Conservation (phyloP, 225 moss, liverwort and hornwort genomes). For the Neckera pumila region DNA sequence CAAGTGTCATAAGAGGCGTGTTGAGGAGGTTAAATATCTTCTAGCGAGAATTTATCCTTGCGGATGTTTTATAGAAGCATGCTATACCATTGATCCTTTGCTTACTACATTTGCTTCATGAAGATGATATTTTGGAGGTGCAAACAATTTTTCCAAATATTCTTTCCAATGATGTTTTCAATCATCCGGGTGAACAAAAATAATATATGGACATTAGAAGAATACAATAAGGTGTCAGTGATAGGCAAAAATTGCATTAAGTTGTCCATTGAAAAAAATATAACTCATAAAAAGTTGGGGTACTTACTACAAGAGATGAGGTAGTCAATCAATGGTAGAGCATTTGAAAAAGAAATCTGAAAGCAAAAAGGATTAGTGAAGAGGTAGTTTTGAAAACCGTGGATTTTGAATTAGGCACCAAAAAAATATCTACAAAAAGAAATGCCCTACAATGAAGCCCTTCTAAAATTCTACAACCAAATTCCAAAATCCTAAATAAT, state of each 20-base stretch:
- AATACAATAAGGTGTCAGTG: not conserved
- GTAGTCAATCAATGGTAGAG: not conserved
- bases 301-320: accelerated
- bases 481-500: too few relatives aligned
- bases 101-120: not conserved
- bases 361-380: accelerated
- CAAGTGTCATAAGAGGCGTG: accelerated
- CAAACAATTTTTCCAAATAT: not conserved
- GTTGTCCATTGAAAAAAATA: not conserved
- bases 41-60: not conserved
- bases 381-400: not conserved
- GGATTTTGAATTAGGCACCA: not conserved
- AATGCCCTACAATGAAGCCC: not conserved
- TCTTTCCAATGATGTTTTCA: not conserved
- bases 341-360: accelerated
- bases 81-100: not conserved
- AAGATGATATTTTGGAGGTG: not conserved
- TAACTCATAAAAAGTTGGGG: accelerated
- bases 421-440: not conserved
- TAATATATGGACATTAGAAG: accelerated
- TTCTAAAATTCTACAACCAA: not conserved
- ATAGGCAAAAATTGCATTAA: not conserved
- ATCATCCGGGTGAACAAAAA: not conserved
- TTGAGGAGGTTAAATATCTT: not conserved
- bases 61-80: not conserved